Evolutionary conservation across 2,329 filamentous ascomycete genomes (phyloP), one percentile per base, ranked within the genome.

Genomic region (Xylariaceae sp.): DNA sequence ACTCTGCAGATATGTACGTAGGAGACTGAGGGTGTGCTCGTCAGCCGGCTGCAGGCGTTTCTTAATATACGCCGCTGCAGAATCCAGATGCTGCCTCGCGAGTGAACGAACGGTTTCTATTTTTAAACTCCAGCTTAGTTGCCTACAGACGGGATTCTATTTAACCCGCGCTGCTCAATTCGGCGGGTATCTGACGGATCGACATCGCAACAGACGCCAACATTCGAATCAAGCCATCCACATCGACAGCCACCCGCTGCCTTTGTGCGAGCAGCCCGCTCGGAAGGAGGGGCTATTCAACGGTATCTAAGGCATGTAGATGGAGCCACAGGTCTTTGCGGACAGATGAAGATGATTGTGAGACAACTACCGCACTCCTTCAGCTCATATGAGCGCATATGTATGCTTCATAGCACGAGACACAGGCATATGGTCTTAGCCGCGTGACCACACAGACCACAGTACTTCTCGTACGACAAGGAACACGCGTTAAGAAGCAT

Each of bases 31-130:
- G 48, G 49, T 54, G 48, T 44, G 22, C 46, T 52, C 51, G 47
- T 51, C 47, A 53, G 40, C 51, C 51, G 52, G 48, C 40, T 47
- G 39, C 42, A 51, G 51, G 51, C 55, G 48, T 51, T 50, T 48
- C 47, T 58, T 59, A 60, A 65, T 63, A 63, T 56, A 55, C 22
- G 7, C 56, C 58, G 55, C 58, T 62, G 61, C 57, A 58, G 52
- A 51, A 44, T 54, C 61, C 57, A 52, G 55, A 49, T 58, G 50
- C 47, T 46, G 47, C 22, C 22, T 27, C 4, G 22, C 7, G 22
- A 27, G 42, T 40, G 36, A 48, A 44, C 33, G 18, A 39, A 22
- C 32, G 36, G 39, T 49, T 46, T 52, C 52, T 55, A 55, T 55
- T 55, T n/a, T 50, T 51, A 27, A 14, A 44, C 51, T 44, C n/a